Evolutionary conservation across 768 basidiomycete genomes (phyloP), one percentile per base, ranked within the genome.

Genomic region (Rhizopogon sp.): DNA sequence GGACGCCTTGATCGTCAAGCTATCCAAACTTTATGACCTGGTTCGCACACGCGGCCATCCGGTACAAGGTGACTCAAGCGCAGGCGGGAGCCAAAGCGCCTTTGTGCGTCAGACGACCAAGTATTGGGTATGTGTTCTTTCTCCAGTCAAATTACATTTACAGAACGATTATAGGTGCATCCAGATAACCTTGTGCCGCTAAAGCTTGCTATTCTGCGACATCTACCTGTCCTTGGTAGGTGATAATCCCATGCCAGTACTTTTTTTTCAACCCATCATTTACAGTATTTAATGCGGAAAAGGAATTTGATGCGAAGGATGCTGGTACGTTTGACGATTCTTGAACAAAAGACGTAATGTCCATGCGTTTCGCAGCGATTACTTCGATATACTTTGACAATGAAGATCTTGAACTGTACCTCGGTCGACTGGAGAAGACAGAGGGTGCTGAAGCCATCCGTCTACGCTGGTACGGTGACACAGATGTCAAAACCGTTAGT

Each of bases 41-140:
- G 94, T 98, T 16, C 85, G 95, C 47, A 98, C 95, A 0, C 78
- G 97, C 52, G 97, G 97, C 0, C 91, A 98, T 65, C 97, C 97
- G 9, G 87, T 93, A 2, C 82, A 88, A 55, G 97, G 97, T 22
- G 97, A 99, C 66, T 83, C 94, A 1, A 87, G 87, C 61, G 97
- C 97, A 1, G 97, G 97, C 29, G 95, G 96, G 1, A 89, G 73
- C 60, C 97, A 99, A 75, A 97, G 90, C 61, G 97, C 96, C 2
- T 99, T 99, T 65, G 91, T 98, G n/a, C 74, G 97, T 40, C 94
- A 97, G 71, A 99, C 97, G 35, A 98, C 97, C 10, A 99, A 99
- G 69, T 99, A 99, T 65, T 99, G 97, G 97, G 96, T 91, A 66
- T 17, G 9, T 20, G 2, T 37, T 37, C 6, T 42, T 25, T 17